Percentiles rank a stretch among this genome's conserved stretches.
Evolutionary conservation across 208 protist genomes (phyloP).

Genomic region (Leishmania guyanensis): DNA sequence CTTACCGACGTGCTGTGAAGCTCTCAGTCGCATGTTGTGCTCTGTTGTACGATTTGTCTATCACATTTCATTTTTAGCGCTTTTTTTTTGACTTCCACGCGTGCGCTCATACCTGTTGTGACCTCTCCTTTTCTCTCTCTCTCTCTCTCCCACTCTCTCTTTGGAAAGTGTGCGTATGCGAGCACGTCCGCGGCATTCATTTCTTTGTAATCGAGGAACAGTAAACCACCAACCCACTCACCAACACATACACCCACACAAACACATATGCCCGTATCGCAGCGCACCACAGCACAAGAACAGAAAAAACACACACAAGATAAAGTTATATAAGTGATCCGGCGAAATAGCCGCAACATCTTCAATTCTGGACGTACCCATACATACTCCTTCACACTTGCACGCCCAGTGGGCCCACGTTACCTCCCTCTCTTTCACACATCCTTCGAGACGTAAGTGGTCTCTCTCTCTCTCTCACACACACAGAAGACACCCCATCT

Average conservation of each 20-base stretch:
- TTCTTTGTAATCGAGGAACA: neutral
- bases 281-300: neutral
- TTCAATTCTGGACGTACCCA: neutral
- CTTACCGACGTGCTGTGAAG: no score
- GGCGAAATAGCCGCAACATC: neutral
- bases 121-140: neutral
- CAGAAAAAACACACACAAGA: neutral
- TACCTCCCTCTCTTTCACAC: no score
- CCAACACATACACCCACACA: neutral
- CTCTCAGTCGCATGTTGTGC: neutral
- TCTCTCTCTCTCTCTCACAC: no score
- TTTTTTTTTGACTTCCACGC: neutral
- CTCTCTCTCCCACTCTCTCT: neutral
- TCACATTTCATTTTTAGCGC: neutral
- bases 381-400: neutral
- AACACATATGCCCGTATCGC: neutral
- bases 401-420: no score
- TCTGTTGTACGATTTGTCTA: neutral
- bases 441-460: no score
- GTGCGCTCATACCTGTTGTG: neutral
- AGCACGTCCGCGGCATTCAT: neutral
- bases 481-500: neutral
- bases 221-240: neutral
- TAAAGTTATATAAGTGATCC: neutral
- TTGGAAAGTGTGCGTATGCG: neutral